These are phyloP conservation scores for Coemansia sp. DNA, from an alignment of 192 early-diverging fungal genomes.

Conservation along the genomic window DNA sequence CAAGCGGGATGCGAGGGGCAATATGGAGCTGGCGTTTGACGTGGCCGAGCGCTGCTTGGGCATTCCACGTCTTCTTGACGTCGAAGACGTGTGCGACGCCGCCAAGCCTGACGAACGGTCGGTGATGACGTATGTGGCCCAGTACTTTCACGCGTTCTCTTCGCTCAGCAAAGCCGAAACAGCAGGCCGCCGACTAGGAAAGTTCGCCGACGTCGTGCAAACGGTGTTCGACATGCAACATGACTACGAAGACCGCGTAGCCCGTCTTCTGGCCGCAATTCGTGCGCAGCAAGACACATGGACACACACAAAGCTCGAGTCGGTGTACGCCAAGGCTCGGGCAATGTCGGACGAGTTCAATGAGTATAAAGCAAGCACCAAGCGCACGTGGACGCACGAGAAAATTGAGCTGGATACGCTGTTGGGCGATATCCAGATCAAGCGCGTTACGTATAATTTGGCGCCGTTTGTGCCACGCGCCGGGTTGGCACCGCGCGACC, in stretches of 20 bases:
- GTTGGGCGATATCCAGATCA: constrained; percentile 95
- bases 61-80: constrained; percentile 92
- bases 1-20: constrained; percentile 78
- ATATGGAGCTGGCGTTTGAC: constrained; percentile 92
- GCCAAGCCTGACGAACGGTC: constrained; percentile 94
- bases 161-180: constrained; percentile 77
- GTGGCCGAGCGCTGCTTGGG: constrained; percentile 87
- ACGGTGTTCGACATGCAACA: constrained; percentile 91
- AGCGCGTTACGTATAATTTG: constrained; percentile 93
- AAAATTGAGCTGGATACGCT: constrained; percentile 89
- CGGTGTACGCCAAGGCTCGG: constrained; percentile 76
- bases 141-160: constrained; percentile 98
- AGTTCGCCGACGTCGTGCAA: constrained; percentile 86
- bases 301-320: constrained; percentile 62
- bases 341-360: constrained; percentile 71
- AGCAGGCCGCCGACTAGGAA: constrained; percentile 89
- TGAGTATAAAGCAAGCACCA: constrained; percentile 77
- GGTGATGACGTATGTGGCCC: constrained; percentile 97
- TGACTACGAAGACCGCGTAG: constrained; percentile 88
- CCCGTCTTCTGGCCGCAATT: constrained; percentile 69
- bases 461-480: constrained; percentile 78
- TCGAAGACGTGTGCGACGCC: constrained; percentile 94
- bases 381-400: constrained; percentile 88
- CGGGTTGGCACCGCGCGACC: constrained; percentile 64
- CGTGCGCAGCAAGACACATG: constrained; percentile 64